phyloP scores from a whole-genome alignment of 352 stramenopile genomes.

The Phytopythium helicoides region DNA sequence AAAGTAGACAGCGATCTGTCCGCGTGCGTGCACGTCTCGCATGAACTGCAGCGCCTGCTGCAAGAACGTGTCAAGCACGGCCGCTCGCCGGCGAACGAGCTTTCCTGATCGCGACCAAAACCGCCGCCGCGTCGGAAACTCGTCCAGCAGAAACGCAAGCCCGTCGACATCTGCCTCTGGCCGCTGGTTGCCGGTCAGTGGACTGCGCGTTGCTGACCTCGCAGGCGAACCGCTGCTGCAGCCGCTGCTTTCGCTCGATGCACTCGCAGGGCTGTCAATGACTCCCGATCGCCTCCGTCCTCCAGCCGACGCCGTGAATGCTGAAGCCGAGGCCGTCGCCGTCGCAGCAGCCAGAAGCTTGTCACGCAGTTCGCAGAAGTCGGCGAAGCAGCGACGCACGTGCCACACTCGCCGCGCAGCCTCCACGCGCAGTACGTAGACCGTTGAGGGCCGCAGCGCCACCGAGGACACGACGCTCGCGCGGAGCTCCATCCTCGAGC shows the following conservation, averaged over 20 bases:
- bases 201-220: background rate
- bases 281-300: background rate
- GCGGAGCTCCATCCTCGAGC: background rate
- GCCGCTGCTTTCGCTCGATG: conserved; percentile 3
- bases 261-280: conserved; percentile 20
- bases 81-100: conserved; percentile 61
- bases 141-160: conserved; percentile 60
- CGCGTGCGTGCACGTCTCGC: conserved; percentile 50
- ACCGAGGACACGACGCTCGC: conserved; percentile 56
- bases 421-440: conserved; percentile 70
- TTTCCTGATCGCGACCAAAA: conserved; percentile 67
- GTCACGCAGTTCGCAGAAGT: conserved; percentile 73
- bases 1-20: conserved; percentile 71
- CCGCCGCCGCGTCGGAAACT: conserved; percentile 62
- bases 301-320: conserved; percentile 2
- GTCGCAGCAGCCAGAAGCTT: conserved; percentile 39
- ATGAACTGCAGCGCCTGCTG: conserved; percentile 50
- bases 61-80: conserved; percentile 62
- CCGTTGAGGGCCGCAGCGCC: conserved; percentile 67
- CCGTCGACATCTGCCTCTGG: conserved; percentile 21
- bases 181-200: background rate
- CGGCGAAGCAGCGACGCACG: conserved; percentile 66
- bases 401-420: conserved; percentile 55
- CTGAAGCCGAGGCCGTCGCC: conserved; percentile 14
- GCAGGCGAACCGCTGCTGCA: conserved; percentile 8